Evolutionary conservation across 2,329 filamentous ascomycete genomes (phyloP).

Genomic region (Fusarium tupiense): DNA sequence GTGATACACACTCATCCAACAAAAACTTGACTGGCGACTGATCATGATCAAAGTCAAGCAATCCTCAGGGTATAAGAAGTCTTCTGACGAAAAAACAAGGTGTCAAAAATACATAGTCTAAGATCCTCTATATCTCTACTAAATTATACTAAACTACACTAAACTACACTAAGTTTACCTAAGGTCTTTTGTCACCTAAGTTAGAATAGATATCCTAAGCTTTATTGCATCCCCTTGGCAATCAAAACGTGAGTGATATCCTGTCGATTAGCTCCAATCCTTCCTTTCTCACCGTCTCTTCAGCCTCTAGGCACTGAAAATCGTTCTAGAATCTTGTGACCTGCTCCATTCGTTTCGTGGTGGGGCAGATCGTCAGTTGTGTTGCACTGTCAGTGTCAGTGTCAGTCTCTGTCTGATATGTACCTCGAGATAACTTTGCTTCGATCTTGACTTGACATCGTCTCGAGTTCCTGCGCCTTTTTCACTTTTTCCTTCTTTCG

Average conservation of each 20-base stretch:
- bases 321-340: slow-evolving; percentile 35
- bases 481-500: neutral
- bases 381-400: slow-evolving; percentile 30
- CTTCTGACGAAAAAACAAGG: too few relatives aligned
- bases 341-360: slow-evolving; percentile 33
- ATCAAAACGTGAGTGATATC: neutral
- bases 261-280: neutral
- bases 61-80: too few relatives aligned
- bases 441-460: slow-evolving; percentile 1
- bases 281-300: slow-evolving; percentile 29
- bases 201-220: too few relatives aligned
- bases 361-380: slow-evolving; percentile 33
- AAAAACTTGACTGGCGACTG: too few relatives aligned
- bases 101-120: too few relatives aligned
- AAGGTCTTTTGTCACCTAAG: too few relatives aligned
- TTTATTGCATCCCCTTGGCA: too few relatives aligned
- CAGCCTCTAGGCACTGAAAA: neutral
- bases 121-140: too few relatives aligned
- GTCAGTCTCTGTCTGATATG: slow-evolving; percentile 14
- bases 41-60: neutral
- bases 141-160: too few relatives aligned
- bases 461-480: neutral
- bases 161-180: too few relatives aligned
- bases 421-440: slow-evolving; percentile 8
- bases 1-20: neutral